Evolutionary conservation across 164 flowering plant genomes (phyloP).

Genomic region (Aristolochia contorta): DNA sequence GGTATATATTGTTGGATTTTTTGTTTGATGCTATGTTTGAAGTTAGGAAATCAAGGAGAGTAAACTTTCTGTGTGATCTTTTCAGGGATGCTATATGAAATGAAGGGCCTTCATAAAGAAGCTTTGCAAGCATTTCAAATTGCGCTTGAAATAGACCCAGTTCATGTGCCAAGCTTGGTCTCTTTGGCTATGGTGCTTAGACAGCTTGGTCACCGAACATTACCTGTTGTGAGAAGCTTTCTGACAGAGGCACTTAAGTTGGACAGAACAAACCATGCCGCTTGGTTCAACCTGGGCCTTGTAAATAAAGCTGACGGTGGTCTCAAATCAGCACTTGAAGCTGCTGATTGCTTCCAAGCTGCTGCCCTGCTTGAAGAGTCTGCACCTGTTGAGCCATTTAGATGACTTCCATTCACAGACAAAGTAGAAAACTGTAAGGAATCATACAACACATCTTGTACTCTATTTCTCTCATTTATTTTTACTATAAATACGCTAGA

Average conservation of each 20-base stretch:
- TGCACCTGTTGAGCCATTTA: constrained; percentile 80
- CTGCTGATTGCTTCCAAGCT: constrained; percentile 77
- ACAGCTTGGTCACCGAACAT: constrained; percentile 33
- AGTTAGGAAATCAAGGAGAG: neutral
- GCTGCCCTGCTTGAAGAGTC: constrained; percentile 74
- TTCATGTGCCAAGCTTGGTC: constrained; percentile 70
- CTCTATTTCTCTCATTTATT: no score
- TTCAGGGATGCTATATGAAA: constrained; percentile 62
- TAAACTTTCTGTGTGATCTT: constrained; percentile 1
- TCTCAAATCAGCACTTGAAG: constrained; percentile 37
- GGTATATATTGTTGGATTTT: constrained; percentile 29
- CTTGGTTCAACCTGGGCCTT: constrained; percentile 87
- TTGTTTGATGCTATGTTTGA: neutral
- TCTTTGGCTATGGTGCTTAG: constrained; percentile 50
- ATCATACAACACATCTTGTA: no score
- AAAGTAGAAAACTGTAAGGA: no score
- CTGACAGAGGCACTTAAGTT: constrained; percentile 64
- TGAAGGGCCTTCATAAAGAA: constrained; percentile 50
- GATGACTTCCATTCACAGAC: constrained; percentile 24
- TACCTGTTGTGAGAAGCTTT: constrained; percentile 49
- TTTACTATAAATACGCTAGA: no score
- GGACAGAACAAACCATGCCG: constrained; percentile 59
- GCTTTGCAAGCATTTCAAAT: constrained; percentile 48
- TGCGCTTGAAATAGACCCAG: constrained; percentile 73
- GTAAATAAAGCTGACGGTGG: constrained; percentile 42